These are phyloP conservation scores for Lanmaoa rubissima DNA, from an alignment of 768 basidiomycete genomes.

Conservation along the genomic window DNA sequence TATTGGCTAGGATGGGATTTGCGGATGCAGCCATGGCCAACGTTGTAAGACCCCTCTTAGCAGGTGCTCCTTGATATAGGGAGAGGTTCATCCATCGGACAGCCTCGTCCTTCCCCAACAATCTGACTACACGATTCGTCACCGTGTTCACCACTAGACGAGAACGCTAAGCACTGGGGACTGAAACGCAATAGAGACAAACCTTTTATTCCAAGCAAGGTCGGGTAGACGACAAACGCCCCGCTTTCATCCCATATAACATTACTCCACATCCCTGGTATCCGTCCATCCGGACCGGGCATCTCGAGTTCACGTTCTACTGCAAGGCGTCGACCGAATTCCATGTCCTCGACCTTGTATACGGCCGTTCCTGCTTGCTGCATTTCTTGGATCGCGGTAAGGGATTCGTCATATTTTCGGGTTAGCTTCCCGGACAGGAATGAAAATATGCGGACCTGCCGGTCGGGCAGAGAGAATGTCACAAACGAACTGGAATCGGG, in stretches of 20 bases:
- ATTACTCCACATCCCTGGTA: slow-evolving; percentile 79
- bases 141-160: slow-evolving; percentile 85
- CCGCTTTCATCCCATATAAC: slow-evolving; percentile 99
- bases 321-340: slow-evolving; percentile 95
- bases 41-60: slow-evolving; percentile 82
- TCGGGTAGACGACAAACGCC: slow-evolving; percentile 90
- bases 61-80: slow-evolving; percentile 91
- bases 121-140: slow-evolving; percentile 85
- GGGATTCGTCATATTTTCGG: slow-evolving; percentile 93
- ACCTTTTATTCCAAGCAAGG: slow-evolving; percentile 95
- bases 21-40: slow-evolving; percentile 94
- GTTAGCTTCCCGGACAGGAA: slow-evolving; percentile 87
- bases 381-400: slow-evolving; percentile 94
- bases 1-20: slow-evolving; percentile 90
- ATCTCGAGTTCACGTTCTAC: slow-evolving; percentile 88
- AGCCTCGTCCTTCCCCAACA: slow-evolving; percentile 93
- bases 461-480: slow-evolving; percentile 90
- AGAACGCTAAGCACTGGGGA: background rate
- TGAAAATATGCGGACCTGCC: slow-evolving; percentile 91
- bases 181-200: slow-evolving; percentile 12
- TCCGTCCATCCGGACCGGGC: slow-evolving; percentile 67
- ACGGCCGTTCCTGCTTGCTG: slow-evolving; percentile 96
- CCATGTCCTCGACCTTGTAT: slow-evolving; percentile 96
- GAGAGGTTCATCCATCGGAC: slow-evolving; percentile 86
- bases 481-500: slow-evolving; percentile 88